A percentile compares a stretch with the other conserved stretches of the same genome.
Conservation (phyloP, 441 rosid genomes). For the Sinapis alba region DNA sequence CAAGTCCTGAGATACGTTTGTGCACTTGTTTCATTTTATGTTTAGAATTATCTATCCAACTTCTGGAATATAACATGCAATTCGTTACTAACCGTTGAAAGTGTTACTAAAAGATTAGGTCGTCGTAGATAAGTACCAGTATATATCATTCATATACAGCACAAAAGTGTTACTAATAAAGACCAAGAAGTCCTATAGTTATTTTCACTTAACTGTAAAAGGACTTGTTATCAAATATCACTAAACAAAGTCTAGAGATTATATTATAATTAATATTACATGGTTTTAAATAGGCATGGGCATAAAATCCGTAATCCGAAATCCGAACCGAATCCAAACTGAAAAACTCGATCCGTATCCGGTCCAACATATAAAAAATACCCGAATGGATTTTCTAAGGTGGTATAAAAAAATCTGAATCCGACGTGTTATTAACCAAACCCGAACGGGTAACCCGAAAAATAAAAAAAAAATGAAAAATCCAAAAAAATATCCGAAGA, state of each 20-base stretch:
- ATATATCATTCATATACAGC: neutral
- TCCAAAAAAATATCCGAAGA: too few species aligned
- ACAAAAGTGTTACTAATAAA: neutral
- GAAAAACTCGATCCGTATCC: too few species aligned
- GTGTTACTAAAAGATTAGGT: neutral
- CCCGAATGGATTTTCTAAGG: too few species aligned
- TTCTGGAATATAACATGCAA: neutral
- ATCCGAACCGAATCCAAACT: too few species aligned
- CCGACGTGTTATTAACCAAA: too few species aligned
- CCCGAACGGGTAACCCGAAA: too few species aligned
- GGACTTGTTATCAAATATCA: neutral
- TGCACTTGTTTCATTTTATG: constrained; percentile 3
- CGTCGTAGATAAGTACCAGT: neutral
- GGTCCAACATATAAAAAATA: too few species aligned
- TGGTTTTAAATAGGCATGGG: too few species aligned
- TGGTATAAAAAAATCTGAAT: too few species aligned
- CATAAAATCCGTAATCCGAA: too few species aligned
- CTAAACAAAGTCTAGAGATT: neutral
- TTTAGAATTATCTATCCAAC: neutral
- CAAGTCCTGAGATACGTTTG: constrained; percentile 1
- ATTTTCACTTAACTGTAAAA: neutral
- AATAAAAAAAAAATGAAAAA: too few species aligned
- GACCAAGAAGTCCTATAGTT: neutral
- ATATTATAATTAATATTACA: neutral
- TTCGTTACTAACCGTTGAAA: neutral